Base-by-base conservation (phyloP, 2,329 filamentous ascomycete genomes). In the Verticillium albo-atrum region DNA sequence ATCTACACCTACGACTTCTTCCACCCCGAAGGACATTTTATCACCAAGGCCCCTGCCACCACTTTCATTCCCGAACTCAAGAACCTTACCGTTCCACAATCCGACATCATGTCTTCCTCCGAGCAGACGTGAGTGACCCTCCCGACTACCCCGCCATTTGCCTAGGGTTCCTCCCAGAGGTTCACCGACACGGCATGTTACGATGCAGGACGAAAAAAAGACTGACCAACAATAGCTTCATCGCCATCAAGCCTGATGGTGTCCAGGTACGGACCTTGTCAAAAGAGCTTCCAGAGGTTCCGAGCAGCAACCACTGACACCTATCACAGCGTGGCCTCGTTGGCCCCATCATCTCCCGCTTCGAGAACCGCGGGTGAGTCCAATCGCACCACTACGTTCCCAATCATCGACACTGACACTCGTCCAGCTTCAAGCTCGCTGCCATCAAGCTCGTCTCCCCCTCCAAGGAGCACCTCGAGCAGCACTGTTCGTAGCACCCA, bases 201-300 rank as follows among this genome's bases (percentile, higher is more conserved):
- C n/a, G 6, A 50, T 25, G 3, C 2, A 50, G 10, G 10, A 12
- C 9, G 6, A 25, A 23, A 20, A 32, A 20, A 56, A 32, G 60
- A n/a, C 61, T 64, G 54, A 64, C 61, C 15, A 37, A 50, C 56
- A 25, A 58, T 51, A 98, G 94, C 84, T 98, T 98, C 91, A 98
- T 98, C 87, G 95, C 95, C 77, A 92, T 99, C 88, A 99, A 99
- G 92, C 95, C 94, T 72, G 95, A 98, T 83, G 95, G 95, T 79
- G 95, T 98, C 82, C 95, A 97, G 89, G 92, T 96, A 89, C 70
- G 81, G 62, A 61, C 53, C 54, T 56, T 50, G 42, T 25, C 12
- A 28, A 52, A 28, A 25, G 58, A 58, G n/a, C n/a, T 12, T 4
- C 20, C 5, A 4, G n/a, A 6, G 10, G 14, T 2, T 20, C 14